Percentiles rank a stretch among this genome's conserved stretches.
Conservation (phyloP, 1,284 basidiomycete species). For the Schizophyllum commune region DNA sequence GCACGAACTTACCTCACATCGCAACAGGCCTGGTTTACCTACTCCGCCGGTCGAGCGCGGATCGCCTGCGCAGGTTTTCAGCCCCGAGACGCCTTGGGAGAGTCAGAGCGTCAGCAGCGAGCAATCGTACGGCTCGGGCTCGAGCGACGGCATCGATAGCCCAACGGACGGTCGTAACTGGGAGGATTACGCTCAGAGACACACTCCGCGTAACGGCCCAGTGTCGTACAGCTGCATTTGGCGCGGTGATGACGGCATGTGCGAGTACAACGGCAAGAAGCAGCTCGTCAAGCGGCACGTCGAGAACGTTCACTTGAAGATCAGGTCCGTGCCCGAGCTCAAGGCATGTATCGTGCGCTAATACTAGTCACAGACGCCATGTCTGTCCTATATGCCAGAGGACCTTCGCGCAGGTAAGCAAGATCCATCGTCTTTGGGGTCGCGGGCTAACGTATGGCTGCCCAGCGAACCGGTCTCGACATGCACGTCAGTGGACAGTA, state of each 20-base stretch:
- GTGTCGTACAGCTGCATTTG: conserved; percentile 3
- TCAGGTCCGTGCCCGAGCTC: conserved; percentile 36
- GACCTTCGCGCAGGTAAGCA: conserved; percentile 38
- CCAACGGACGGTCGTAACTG: background rate
- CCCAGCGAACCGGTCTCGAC: conserved; percentile 49
- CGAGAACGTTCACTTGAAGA: conserved; percentile 51
- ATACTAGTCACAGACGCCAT: conserved; percentile 34
- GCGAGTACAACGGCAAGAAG: conserved; percentile 50
- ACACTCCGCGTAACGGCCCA: background rate
- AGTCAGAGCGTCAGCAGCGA: background rate
- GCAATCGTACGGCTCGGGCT: background rate
- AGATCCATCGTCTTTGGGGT: background rate
- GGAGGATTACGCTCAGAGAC: background rate
- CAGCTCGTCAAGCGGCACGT: conserved; percentile 64
- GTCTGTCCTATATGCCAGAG: conserved; percentile 47
- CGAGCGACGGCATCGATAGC: conserved; percentile 5
- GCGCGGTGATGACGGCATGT: conserved; percentile 17
- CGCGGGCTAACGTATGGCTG: background rate
- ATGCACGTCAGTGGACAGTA: conserved; percentile 59
- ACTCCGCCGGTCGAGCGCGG: background rate
- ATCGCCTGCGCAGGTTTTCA: background rate
- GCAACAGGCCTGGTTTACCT: background rate
- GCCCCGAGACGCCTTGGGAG: background rate
- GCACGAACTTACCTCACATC: background rate
- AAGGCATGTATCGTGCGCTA: background rate